Conservation (phyloP, 1,139 yeast species). For the Diutina siamensis region DNA sequence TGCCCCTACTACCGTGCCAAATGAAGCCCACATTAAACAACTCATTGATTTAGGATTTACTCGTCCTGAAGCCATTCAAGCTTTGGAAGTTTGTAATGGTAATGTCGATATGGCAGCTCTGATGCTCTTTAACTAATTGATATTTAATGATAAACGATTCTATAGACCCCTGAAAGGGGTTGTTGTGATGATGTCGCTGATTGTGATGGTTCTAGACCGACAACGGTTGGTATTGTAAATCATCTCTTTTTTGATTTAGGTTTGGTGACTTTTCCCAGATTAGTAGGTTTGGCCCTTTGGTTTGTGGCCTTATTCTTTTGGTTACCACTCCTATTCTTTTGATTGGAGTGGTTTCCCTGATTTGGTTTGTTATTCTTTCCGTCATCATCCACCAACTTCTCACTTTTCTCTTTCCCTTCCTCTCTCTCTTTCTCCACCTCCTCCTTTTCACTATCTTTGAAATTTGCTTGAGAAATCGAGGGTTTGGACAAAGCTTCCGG, state of each 20-base stretch:
- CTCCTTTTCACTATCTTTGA: too few relatives aligned
- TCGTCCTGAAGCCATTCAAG: conserved; percentile 48
- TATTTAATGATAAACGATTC: too few relatives aligned
- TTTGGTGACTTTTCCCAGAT: neutral
- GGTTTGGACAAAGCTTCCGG: neutral
- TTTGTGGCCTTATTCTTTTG: neutral
- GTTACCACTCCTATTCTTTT: too few relatives aligned
- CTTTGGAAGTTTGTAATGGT: conserved; percentile 58
- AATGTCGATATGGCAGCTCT: conserved; percentile 84
- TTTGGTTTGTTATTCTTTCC: too few relatives aligned
- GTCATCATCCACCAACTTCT: too few relatives aligned
- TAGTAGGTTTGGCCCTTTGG: neutral
- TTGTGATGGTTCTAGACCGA: too few relatives aligned
- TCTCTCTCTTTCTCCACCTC: too few relatives aligned
- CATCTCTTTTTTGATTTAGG: neutral
- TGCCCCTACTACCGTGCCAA: conserved; percentile 11
- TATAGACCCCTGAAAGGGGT: too few relatives aligned
- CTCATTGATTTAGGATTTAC: conserved; percentile 64
- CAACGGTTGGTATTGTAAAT: too few relatives aligned
- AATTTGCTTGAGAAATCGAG: neutral
- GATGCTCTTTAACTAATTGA: conserved; percentile 39
- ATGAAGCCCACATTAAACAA: conserved; percentile 39
- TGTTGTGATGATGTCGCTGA: too few relatives aligned
- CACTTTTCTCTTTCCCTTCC: too few relatives aligned
- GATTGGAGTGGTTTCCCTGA: too few relatives aligned